Evolutionary conservation across 805 yeast genomes (phyloP).

Genomic region (Myxozyma mucilagina): DNA sequence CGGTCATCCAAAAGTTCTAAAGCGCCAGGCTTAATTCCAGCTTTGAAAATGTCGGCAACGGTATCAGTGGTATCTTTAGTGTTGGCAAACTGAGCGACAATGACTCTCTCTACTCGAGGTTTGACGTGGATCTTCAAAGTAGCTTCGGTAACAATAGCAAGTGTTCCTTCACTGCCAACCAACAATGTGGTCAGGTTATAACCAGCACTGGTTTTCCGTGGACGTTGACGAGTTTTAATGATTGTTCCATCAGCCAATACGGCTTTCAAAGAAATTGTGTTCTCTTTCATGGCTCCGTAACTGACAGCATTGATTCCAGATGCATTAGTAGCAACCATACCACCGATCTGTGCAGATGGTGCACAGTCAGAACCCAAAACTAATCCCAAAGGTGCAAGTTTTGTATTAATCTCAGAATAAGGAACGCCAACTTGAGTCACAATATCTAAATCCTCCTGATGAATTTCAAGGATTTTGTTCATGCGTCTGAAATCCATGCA

Average conservation of each 20-base stretch:
- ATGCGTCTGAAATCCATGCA: constrained; percentile 63
- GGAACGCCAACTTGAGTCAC: constrained; percentile 82
- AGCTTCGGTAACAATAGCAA: constrained; percentile 56
- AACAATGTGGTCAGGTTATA: constrained; percentile 75
- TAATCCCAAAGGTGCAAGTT: constrained; percentile 53
- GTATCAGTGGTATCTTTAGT: constrained; percentile 69
- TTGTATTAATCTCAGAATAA: constrained; percentile 74
- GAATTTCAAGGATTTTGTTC: constrained; percentile 59
- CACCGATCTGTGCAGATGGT: constrained; percentile 84
- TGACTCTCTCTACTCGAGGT: constrained; percentile 53
- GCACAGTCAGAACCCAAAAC: constrained; percentile 88
- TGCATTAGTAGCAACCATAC: constrained; percentile 80
- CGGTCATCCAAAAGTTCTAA: constrained; percentile 73
- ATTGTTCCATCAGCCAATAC: constrained; percentile 85
- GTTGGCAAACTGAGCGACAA: constrained; percentile 66
- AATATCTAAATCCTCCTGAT: constrained; percentile 70
- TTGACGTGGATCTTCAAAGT: constrained; percentile 48
- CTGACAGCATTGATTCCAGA: constrained; percentile 80
- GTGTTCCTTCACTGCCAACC: constrained; percentile 81
- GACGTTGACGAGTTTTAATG: constrained; percentile 71
- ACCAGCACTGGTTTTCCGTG: constrained; percentile 80
- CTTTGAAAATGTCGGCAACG: constrained; percentile 63
- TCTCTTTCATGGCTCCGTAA: constrained; percentile 84
- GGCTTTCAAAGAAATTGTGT: constrained; percentile 69
- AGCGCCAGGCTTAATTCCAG: constrained; percentile 74